phyloP scores from a whole-genome alignment of 1,139 yeast species.

The Sugiyamaella sp. region DNA sequence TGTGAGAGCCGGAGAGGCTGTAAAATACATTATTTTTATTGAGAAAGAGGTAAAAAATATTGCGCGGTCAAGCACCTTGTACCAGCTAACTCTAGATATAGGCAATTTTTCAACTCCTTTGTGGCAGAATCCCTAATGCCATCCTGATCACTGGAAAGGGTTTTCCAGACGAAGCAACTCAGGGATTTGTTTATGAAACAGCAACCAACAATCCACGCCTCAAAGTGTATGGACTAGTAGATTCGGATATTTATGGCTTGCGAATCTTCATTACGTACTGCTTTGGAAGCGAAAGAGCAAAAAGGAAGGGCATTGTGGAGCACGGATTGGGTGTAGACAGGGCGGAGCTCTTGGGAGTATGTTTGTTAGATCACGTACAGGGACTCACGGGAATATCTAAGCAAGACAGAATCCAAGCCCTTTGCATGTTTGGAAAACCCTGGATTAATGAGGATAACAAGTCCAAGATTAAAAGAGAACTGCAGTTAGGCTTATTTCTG shows the following conservation, averaged over 20 bases:
- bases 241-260: constrained; percentile 73
- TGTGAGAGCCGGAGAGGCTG: constrained; percentile 25
- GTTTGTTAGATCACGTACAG: constrained; percentile 46
- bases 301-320: background rate
- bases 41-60: constrained; percentile 60
- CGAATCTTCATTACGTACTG: constrained; percentile 55
- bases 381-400: constrained; percentile 45
- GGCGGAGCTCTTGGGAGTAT: constrained; percentile 42
- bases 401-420: constrained; percentile 42
- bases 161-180: constrained; percentile 69
- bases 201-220: constrained; percentile 51
- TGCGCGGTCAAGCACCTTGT: background rate
- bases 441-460: constrained; percentile 34
- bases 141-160: constrained; percentile 65
- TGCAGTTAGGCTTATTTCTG: constrained; percentile 57
- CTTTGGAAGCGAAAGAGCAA: constrained; percentile 29
- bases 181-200: constrained; percentile 58
- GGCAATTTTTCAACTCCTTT: constrained; percentile 39
- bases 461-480: constrained; percentile 46
- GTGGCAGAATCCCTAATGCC: constrained; percentile 23
- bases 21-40: constrained; percentile 51
- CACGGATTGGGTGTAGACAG: constrained; percentile 19
- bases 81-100: constrained; percentile 5
- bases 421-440: constrained; percentile 4
- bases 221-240: constrained; percentile 54